Percentiles rank a stretch among this genome's conserved stretches.
These are phyloP conservation scores for Pseudogymnoascus sp. DNA, from an alignment of 2,329 filamentous ascomycete species.

Conservation along the genomic window DNA sequence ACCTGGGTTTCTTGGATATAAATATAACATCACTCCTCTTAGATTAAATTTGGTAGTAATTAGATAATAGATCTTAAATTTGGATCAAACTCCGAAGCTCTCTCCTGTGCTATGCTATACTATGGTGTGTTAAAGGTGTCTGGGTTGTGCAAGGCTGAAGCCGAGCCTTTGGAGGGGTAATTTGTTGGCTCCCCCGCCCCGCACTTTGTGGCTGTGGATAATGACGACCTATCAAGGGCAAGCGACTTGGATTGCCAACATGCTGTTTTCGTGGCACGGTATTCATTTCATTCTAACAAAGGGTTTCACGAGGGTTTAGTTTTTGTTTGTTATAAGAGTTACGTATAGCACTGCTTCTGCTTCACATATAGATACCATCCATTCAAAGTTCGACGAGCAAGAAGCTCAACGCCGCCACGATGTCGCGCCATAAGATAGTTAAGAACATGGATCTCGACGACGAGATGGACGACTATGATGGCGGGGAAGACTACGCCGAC, in stretches of 20 bases:
- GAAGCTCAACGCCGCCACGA: conserved; percentile 16
- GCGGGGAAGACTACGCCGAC: conserved; percentile 35
- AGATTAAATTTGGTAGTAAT: neutral
- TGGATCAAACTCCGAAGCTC: neutral
- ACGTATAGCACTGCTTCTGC: neutral
- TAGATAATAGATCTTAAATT: neutral
- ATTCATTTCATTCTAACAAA: neutral
- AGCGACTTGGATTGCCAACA: conserved; percentile 1
- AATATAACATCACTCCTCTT: neutral
- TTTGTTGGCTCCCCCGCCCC: neutral
- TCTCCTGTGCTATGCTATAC: neutral
- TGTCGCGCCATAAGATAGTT: conserved; percentile 33
- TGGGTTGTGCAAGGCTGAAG: neutral
- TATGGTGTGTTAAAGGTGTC: neutral
- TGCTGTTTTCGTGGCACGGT: neutral
- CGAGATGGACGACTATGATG: conserved; percentile 43
- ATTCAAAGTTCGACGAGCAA: neutral
- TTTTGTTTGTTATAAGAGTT: neutral
- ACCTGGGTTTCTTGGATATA: neutral
- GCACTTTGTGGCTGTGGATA: conserved; percentile 6
- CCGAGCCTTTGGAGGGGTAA: conserved; percentile 7
- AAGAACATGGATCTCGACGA: conserved; percentile 34
- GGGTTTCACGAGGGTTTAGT: neutral
- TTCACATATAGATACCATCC: neutral
- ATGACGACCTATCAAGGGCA: conserved; percentile 8